Conservation (phyloP, 208 protist genomes). For the Wallacemonas sp. region DNA sequence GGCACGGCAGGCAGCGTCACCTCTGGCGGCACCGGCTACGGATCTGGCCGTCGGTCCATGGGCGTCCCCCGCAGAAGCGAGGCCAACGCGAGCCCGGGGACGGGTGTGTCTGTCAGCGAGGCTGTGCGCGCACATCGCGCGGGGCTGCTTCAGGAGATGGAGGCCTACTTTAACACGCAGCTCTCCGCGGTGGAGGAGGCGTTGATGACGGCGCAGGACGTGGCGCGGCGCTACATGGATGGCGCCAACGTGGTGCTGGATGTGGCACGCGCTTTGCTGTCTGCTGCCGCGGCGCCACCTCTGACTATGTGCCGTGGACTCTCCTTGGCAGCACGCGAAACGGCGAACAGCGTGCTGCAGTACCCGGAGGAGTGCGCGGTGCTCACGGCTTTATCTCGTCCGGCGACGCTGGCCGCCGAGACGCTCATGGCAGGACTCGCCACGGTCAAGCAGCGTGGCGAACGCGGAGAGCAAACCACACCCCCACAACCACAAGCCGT, state of each 20-base stretch:
- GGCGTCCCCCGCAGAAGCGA: not conserved
- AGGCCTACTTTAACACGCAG: constrained; percentile 16
- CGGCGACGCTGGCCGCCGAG: constrained; percentile 3
- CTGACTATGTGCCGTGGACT: constrained; percentile 58
- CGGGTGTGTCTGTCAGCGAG: not conserved
- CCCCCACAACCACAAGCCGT: not conserved
- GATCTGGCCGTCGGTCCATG: constrained; percentile 5
- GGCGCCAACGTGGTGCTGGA: constrained; percentile 69
- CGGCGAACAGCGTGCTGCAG: constrained; percentile 21
- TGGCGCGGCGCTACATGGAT: constrained; percentile 60
- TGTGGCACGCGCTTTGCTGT: constrained; percentile 46
- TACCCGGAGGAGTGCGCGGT: constrained; percentile 8
- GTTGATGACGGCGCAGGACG: constrained; percentile 30
- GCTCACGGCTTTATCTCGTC: not conserved
- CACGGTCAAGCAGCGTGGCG: not conserved
- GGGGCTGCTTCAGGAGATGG: constrained; percentile 15
- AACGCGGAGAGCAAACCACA: not conserved
- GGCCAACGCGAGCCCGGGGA: constrained; percentile 7
- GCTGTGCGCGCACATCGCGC: constrained; percentile 26
- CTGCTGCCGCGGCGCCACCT: constrained; percentile 31
- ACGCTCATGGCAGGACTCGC: constrained; percentile 5
- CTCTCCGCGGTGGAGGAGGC: constrained; percentile 26
- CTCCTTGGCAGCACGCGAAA: constrained; percentile 63
- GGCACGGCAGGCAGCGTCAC: constrained; percentile 16
- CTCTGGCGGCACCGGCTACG: constrained; percentile 11